Percentiles rank a stretch among this genome's conserved stretches.
phyloP scores from a whole-genome alignment of 352 stramenopile genomes.

The Pythium myriotylum region DNA sequence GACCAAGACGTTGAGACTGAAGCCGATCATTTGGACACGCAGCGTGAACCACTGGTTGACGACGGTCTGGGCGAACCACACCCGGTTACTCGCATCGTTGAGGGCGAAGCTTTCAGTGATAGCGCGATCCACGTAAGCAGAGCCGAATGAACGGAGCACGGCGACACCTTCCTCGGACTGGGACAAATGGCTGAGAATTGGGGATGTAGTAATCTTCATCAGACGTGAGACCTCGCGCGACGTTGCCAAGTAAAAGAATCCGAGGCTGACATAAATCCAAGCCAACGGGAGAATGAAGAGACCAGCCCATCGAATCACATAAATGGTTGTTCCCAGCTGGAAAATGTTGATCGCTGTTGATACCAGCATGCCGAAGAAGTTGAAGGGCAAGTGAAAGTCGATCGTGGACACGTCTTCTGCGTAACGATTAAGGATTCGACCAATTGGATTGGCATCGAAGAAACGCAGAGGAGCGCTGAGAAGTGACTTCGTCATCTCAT shows the following conservation, averaged over 20 bases:
- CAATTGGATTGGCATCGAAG: conserved; percentile 92
- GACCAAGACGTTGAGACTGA: conserved; percentile 37
- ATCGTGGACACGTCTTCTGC: conserved; percentile 90
- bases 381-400: conserved; percentile 73
- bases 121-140: conserved; percentile 12
- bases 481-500: conserved; percentile 82
- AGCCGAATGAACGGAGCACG: conserved; percentile 39
- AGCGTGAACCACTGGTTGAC: conserved; percentile 49
- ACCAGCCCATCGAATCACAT: conserved; percentile 76
- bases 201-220: conserved; percentile 32
- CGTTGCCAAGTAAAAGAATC: conserved; percentile 29
- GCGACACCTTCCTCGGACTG: conserved; percentile 44
- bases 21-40: conserved; percentile 54
- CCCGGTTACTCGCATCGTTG: conserved; percentile 24
- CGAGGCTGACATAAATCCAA: conserved; percentile 62
- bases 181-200: conserved; percentile 33
- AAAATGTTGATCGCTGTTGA: conserved; percentile 66
- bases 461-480: conserved; percentile 88
- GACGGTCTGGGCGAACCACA: conserved; percentile 33
- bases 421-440: conserved; percentile 92
- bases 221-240: conserved; percentile 39
- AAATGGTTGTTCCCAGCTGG: conserved; percentile 70
- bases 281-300: conserved; percentile 78
- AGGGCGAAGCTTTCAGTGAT: conserved; percentile 26
- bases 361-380: conserved; percentile 57